Base-by-base conservation (phyloP, 768 basidiomycete genomes). In the Boletellus ananas region DNA sequence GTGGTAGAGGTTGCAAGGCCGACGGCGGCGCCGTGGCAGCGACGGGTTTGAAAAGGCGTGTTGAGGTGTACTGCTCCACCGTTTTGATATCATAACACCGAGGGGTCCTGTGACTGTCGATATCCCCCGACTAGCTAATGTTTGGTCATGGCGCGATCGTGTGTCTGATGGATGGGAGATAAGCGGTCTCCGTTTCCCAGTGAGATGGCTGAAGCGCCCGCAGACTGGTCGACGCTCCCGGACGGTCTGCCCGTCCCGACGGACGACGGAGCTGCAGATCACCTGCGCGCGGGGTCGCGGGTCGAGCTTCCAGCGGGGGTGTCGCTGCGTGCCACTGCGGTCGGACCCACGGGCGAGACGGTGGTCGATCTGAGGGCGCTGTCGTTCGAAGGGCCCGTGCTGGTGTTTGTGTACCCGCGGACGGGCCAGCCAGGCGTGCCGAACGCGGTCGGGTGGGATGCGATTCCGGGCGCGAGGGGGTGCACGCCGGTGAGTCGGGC, bases 351-450 rank as follows among this genome's bases (percentile, higher is more conserved):
- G 1, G 25, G 3, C 9, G 42, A 31, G 16, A 34, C 13, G 21
- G 6, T 11, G 13, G 43, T 59, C 36, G 53, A 64, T 18, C 44
- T 64, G 4, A 36, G 39, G 0, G 40, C 31, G 13, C 16, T 56
- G 6, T 62, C 60, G 35, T 55, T 63, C 37, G 38, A 55, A 8
- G 25, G 21, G 6, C 62, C 55, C 0, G 55, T 65, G 13, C n/a
- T 63, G n/a, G 52, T 59, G 39, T 65, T 65, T 18, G 51, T 53
- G 12, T 63, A 59, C 37, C 63, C 63, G 4, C 45, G 54, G 33
- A 56, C 56, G n/a, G 61, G 62, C 8, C 34, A 17, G 21, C 59
- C 57, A 2, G 48, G 59, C 2, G 37, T 57, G 3, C 33, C 49
- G 2, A 62, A 51, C 49, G 38, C 47, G 10, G 35, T 43, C 0